Evolutionary conservation across 108 stramenopile species (phyloP).

Genomic region (Conticribra guillardii): DNA sequence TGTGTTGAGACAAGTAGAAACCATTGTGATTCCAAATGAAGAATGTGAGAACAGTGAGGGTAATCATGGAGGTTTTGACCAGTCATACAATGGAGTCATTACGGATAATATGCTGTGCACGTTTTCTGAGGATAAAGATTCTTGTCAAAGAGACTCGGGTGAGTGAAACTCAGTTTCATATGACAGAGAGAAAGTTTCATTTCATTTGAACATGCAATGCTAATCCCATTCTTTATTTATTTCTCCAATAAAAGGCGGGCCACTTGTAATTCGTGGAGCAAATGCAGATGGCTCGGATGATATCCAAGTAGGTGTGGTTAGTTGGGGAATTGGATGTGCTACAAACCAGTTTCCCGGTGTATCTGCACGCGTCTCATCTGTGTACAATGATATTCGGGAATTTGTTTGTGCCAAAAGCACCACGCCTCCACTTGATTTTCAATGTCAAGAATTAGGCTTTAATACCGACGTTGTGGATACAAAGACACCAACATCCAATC

Average conservation of each 20-base stretch:
- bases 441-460: background rate
- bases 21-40: constrained; percentile 17
- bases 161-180: background rate
- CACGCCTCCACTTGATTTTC: constrained; percentile 2
- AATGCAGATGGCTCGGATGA: constrained; percentile 1
- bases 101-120: constrained; percentile 23
- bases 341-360: constrained; percentile 23
- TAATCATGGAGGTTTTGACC: background rate
- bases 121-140: constrained; percentile 8
- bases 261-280: constrained; percentile 2
- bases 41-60: constrained; percentile 2
- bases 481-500: no score
- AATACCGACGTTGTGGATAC: no score
- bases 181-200: background rate
- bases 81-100: constrained; percentile 5
- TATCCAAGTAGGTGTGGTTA: constrained; percentile 22
- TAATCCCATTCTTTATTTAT: background rate
- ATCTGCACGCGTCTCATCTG: constrained; percentile 3
- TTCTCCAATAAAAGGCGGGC: constrained; percentile 3
- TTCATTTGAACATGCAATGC: background rate
- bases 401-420: constrained; percentile 15
- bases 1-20: constrained; percentile 10
- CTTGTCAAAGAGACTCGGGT: constrained; percentile 8
- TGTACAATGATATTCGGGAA: constrained; percentile 12
- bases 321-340: constrained; percentile 30